Evolutionary conservation across 2,329 filamentous ascomycete genomes (phyloP).

Genomic region (Scedosporium boydii): DNA sequence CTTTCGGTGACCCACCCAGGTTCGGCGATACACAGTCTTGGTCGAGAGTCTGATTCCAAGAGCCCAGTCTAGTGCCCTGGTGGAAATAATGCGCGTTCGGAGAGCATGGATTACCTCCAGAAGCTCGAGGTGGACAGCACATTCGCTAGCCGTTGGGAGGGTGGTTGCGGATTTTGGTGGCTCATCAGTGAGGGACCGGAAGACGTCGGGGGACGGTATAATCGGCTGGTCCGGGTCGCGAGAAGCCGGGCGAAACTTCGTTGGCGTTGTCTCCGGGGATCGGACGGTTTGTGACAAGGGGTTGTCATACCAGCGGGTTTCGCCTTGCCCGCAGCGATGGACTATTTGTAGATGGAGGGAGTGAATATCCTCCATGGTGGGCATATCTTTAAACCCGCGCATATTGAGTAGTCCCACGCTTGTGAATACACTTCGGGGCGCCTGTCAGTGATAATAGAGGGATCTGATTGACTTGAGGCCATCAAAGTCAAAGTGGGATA

Average conservation of each 20-base stretch:
- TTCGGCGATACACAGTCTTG: slow-evolving; percentile 9
- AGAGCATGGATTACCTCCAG: slow-evolving; percentile 47
- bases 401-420: background rate
- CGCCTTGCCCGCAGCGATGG: background rate
- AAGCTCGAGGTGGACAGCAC: slow-evolving; percentile 50
- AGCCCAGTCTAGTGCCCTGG: slow-evolving; percentile 11
- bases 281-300: background rate
- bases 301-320: background rate
- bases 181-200: background rate
- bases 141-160: slow-evolving; percentile 19
- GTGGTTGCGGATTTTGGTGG: background rate
- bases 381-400: background rate
- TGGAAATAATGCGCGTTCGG: slow-evolving; percentile 20
- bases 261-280: background rate
- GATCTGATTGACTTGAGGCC: too few relatives aligned
- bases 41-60: slow-evolving; percentile 11
- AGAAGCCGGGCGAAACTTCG: background rate
- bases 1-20: background rate
- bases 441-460: too few relatives aligned
- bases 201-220: background rate
- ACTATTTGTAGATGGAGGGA: background rate
- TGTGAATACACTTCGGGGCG: background rate
- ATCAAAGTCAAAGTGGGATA: too few relatives aligned
- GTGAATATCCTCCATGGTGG: background rate
- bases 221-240: background rate